A percentile compares a stretch with the other conserved stretches of the same genome.
phyloP scores from a whole-genome alignment of 805 yeast species.

The Danielozyma ontarioensis region DNA sequence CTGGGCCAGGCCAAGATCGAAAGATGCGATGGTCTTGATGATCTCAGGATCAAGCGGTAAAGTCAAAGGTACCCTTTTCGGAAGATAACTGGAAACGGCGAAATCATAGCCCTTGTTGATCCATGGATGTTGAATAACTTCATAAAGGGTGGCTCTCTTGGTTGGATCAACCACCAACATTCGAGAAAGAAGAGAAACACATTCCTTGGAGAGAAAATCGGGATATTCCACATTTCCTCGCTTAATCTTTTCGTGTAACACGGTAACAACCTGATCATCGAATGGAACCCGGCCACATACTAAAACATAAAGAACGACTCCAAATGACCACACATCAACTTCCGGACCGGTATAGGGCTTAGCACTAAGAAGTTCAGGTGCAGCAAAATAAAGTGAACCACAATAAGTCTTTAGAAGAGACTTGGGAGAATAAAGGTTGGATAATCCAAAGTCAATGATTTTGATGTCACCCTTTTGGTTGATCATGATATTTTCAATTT shows the following conservation, averaged over 20 bases:
- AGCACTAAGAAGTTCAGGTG: conserved; percentile 92
- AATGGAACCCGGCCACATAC: conserved; percentile 98
- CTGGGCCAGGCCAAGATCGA: conserved; percentile 73
- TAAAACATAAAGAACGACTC: conserved; percentile 89
- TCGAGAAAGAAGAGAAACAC: conserved; percentile 70
- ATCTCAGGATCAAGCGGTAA: conserved; percentile 65
- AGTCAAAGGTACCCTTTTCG: conserved; percentile 69
- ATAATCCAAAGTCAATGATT: conserved; percentile 92
- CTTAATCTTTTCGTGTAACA: conserved; percentile 89
- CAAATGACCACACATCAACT: conserved; percentile 97
- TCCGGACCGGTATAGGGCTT: conserved; percentile 94
- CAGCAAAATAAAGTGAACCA: conserved; percentile 97
- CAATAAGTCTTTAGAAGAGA: conserved; percentile 85
- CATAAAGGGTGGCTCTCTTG: conserved; percentile 72
- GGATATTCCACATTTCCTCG: conserved; percentile 93
- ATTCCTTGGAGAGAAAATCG: conserved; percentile 68
- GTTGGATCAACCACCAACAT: conserved; percentile 91
- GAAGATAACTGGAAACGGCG: conserved; percentile 65
- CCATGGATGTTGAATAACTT: conserved; percentile 90
- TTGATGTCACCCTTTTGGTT: conserved; percentile 91
- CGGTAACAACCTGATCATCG: conserved; percentile 90
- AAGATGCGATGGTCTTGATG: conserved; percentile 65
- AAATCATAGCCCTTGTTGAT: conserved; percentile 83
- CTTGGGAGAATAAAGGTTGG: conserved; percentile 74
- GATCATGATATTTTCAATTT: conserved; percentile 94